phyloP scores from a whole-genome alignment of 176 grass and related monocot species.

The Triticum dicoccoides region DNA sequence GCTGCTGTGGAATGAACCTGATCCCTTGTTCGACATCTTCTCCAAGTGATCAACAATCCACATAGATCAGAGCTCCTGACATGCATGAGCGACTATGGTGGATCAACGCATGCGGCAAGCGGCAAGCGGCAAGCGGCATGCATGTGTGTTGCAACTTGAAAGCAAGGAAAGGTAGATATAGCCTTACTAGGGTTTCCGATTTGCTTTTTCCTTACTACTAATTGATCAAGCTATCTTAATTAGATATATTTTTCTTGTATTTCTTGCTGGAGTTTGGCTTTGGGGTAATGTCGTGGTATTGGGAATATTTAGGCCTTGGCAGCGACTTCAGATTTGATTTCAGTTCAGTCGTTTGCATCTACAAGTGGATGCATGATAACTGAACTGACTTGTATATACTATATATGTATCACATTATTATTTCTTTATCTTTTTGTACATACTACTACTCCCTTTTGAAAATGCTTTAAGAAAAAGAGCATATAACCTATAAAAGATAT shows the following conservation, averaged over 20 bases:
- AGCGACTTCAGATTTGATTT: slow-evolving; percentile 24
- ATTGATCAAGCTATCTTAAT: not conserved
- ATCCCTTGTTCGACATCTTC: slow-evolving; percentile 71
- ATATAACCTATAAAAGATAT: not conserved
- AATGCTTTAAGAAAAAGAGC: not conserved
- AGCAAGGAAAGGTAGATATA: slow-evolving; percentile 41
- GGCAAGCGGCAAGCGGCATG: slow-evolving; percentile 27
- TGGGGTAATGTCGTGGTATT: slow-evolving; percentile 1
- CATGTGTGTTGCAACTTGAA: not conserved
- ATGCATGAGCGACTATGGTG: not conserved
- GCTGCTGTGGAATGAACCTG: slow-evolving; percentile 69
- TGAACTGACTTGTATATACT: not conserved
- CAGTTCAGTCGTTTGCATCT: slow-evolving; percentile 17
- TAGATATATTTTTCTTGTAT: not conserved
- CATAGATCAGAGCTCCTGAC: not conserved
- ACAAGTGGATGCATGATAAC: slow-evolving; percentile 27
- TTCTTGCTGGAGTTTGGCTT: not conserved
- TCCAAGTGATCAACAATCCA: slow-evolving; percentile 23
- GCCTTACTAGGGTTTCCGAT: slow-evolving; percentile 33
- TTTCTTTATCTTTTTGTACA: not conserved
- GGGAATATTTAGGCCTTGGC: slow-evolving; percentile 23
- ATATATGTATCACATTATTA: not conserved
- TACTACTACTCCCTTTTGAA: not conserved
- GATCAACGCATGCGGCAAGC: slow-evolving; percentile 16
- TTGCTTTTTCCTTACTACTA: slow-evolving; percentile 4